A percentile compares a stretch with the other conserved stretches of the same genome.
phyloP scores from a whole-genome alignment of 345 rosid species.

The Pistacia vera region DNA sequence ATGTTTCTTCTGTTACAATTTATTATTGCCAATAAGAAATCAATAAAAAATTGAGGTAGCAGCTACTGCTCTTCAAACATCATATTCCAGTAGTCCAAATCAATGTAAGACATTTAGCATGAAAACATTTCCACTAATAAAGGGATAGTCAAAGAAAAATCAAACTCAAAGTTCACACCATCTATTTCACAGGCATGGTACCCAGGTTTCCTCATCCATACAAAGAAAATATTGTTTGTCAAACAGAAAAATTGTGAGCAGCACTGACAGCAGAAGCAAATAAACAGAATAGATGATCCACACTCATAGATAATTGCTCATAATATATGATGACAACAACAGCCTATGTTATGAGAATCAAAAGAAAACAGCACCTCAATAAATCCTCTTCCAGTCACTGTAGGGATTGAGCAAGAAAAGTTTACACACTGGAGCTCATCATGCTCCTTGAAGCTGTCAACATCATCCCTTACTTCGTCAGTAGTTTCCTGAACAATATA shows the following conservation, averaged over 20 bases:
- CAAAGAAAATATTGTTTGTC: no score
- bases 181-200: no score
- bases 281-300: neutral
- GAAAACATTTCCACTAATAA: no score
- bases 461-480: constrained; percentile 48
- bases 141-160: no score
- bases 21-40: constrained; percentile 5
- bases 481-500: constrained; percentile 67
- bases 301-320: neutral
- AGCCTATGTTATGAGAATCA: constrained; percentile 15
- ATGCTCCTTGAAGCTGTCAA: constrained; percentile 41
- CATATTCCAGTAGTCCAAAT: neutral
- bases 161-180: no score
- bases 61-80: neutral
- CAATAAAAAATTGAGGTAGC: neutral
- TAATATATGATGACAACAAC: neutral
- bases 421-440: constrained; percentile 61
- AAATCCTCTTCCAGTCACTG: constrained; percentile 78
- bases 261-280: no score
- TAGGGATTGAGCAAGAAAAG: constrained; percentile 73
- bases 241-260: no score
- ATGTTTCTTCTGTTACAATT: neutral
- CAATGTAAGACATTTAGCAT: no score
- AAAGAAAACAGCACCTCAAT: constrained; percentile 67
- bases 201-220: no score